Base-by-base conservation (phyloP, 2,329 filamentous ascomycete species). In the Beauveria australis region DNA sequence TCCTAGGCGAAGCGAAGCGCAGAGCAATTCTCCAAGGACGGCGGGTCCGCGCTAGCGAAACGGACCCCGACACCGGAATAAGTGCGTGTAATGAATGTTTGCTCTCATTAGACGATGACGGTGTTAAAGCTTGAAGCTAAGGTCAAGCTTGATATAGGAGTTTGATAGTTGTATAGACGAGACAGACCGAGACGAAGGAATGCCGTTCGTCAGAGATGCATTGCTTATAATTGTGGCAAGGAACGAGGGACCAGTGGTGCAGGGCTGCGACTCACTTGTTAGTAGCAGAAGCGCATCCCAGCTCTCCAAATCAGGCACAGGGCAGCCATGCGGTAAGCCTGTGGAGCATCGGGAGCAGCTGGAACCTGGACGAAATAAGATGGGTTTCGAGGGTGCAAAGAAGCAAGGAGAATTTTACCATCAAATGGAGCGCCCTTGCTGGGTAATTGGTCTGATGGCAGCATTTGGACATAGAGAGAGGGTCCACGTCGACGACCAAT, bases 1-100 rank as follows among this genome's bases (percentile, higher is more conserved):
- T 48, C 18, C 18, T 14, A 24, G 37, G 33, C 6, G 22, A 41
- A 6, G 12, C 44, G 9, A 37, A 18, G 26, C 28, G 26, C 26
- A 10, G 46, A 46, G 43, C 46, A 26, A 49, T 59, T 59, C 55
- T 59, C 46, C 55, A 59, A 30, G 18, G 12, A 30, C 12, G 48
- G 57, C 57, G 57, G 57, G 57, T 53, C 48, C 19, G 47, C 37
- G 22, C 57, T 53, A 40, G 49, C 26, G 16, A 14, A 46, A 26
- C 40, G 28, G 26, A 59, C 41, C 41, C 57, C 57, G 57, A 59
- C 57, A 59, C 57, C 57, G 57, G 57, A 59, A 59, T 16, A 47
- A 8, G 47, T 40, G 30, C 19, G 14, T 44, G n/a, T 47, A 37
- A 47, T 56, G 43, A 19, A 14, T 26, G 22, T 37, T 40, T 37